Percentiles rank a stretch among this genome's conserved stretches.
phyloP scores from a whole-genome alignment of 2,329 filamentous ascomycete genomes.

The Talaromyces rugulosus region DNA sequence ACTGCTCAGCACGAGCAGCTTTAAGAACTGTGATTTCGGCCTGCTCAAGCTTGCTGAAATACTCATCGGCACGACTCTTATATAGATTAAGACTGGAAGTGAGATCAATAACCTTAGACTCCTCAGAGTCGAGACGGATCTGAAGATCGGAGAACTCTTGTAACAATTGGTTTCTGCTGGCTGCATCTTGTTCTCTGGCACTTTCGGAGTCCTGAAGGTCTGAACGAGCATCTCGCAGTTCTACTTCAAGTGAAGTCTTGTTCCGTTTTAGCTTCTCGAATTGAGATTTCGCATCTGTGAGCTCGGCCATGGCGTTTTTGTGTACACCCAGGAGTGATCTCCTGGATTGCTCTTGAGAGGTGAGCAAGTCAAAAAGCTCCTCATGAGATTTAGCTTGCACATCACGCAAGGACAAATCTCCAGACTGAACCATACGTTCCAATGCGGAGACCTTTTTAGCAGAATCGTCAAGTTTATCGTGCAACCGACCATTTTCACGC shows the following conservation, averaged over 20 bases:
- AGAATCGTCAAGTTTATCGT: conserved; percentile 93
- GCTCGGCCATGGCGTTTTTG: conserved; percentile 77
- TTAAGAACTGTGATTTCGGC: conserved; percentile 94
- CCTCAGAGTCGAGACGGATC: conserved; percentile 85
- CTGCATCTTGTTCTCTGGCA: conserved; percentile 78
- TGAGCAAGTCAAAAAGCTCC: conserved; percentile 87
- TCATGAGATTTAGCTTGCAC: conserved; percentile 91
- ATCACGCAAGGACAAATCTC: conserved; percentile 83
- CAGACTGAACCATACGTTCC: conserved; percentile 80
- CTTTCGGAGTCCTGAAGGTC: conserved; percentile 77
- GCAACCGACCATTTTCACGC: conserved; percentile 82
- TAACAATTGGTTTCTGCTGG: conserved; percentile 81
- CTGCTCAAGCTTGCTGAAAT: conserved; percentile 95
- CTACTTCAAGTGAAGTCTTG: conserved; percentile 74
- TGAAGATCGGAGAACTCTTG: conserved; percentile 92
- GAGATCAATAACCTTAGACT: conserved; percentile 78
- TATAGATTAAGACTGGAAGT: conserved; percentile 80
- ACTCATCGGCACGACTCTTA: conserved; percentile 88
- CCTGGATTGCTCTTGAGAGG: conserved; percentile 86
- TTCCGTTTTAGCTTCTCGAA: conserved; percentile 83
- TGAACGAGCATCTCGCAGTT: conserved; percentile 76
- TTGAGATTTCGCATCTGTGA: conserved; percentile 79
- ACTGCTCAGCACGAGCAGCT: conserved; percentile 85
- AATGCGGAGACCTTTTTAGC: conserved; percentile 84
- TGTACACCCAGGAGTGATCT: conserved; percentile 77